Evolutionary conservation across 2,329 filamentous ascomycete genomes (phyloP).

Genomic region (Alternaria dauci): DNA sequence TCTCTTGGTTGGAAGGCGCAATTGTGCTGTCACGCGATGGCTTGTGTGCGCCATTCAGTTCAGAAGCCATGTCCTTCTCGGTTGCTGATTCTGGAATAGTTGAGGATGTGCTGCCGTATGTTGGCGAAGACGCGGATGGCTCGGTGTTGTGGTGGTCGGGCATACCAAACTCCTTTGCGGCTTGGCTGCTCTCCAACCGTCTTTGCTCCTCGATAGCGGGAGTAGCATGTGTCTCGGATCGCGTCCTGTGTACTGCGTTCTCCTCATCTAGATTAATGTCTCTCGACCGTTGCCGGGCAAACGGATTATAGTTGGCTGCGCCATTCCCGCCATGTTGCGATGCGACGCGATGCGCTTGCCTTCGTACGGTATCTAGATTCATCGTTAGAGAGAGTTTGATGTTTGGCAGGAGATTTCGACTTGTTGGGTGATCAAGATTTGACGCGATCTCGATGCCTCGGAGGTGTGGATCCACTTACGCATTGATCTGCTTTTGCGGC

Average conservation of each 20-base stretch:
- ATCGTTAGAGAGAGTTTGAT: constrained; percentile 22
- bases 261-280: constrained; percentile 41
- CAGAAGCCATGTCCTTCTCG: constrained; percentile 16
- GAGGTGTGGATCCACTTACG: constrained; percentile 36
- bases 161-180: constrained; percentile 39
- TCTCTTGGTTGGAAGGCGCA: constrained; percentile 20
- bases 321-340: constrained; percentile 36
- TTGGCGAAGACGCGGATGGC: constrained; percentile 34
- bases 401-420: constrained; percentile 4
- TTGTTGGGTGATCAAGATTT: not conserved
- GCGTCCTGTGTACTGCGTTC: constrained; percentile 32
- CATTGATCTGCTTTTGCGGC: constrained; percentile 29
- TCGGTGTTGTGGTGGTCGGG: constrained; percentile 43
- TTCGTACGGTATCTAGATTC: constrained; percentile 46
- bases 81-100: constrained; percentile 16
- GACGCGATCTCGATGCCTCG: constrained; percentile 4
- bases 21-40: constrained; percentile 37
- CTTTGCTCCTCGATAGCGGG: constrained; percentile 39
- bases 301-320: constrained; percentile 46
- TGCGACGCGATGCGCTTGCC: constrained; percentile 48
- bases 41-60: constrained; percentile 24
- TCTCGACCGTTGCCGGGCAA: constrained; percentile 40
- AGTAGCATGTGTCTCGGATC: constrained; percentile 34
- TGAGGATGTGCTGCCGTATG: constrained; percentile 21
- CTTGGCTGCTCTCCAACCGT: constrained; percentile 32